Percentiles rank a stretch among this genome's conserved stretches.
These are phyloP conservation scores for Colletotrichum lupini DNA, from an alignment of 2,329 filamentous ascomycete genomes.

Conservation along the genomic window DNA sequence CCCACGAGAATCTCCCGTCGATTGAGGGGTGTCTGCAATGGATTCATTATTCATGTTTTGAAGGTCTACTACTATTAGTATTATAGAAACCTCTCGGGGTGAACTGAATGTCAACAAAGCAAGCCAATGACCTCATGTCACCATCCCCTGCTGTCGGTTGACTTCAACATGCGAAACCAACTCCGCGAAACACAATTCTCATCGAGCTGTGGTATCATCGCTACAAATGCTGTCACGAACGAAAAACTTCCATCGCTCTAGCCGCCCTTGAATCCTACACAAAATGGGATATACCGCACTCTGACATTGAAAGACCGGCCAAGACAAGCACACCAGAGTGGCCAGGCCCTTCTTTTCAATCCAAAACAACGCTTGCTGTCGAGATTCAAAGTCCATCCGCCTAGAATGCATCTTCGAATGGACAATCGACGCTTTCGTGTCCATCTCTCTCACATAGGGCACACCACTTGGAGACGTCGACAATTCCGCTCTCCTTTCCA, in stretches of 20 bases:
- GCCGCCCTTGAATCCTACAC: constrained; percentile 17
- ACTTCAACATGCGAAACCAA: background rate
- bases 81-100: background rate
- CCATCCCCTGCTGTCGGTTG: background rate
- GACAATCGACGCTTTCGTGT: constrained; percentile 95
- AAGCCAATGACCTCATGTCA: background rate
- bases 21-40: background rate
- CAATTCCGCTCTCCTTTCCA: constrained; percentile 80
- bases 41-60: background rate
- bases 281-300: background rate
- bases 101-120: constrained; percentile 1
- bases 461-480: constrained; percentile 94
- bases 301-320: background rate
- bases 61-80: constrained; percentile 15
- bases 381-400: constrained; percentile 11
- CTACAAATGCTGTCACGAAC: constrained; percentile 36
- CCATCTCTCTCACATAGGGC: constrained; percentile 96
- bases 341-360: background rate
- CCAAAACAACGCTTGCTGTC: background rate
- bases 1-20: background rate
- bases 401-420: constrained; percentile 85
- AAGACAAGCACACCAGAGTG: background rate
- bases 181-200: constrained; percentile 8
- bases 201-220: constrained; percentile 35
- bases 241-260: constrained; percentile 29